phyloP scores from a whole-genome alignment of 2,329 filamentous ascomycete species.

The Stemphylium beticola region DNA sequence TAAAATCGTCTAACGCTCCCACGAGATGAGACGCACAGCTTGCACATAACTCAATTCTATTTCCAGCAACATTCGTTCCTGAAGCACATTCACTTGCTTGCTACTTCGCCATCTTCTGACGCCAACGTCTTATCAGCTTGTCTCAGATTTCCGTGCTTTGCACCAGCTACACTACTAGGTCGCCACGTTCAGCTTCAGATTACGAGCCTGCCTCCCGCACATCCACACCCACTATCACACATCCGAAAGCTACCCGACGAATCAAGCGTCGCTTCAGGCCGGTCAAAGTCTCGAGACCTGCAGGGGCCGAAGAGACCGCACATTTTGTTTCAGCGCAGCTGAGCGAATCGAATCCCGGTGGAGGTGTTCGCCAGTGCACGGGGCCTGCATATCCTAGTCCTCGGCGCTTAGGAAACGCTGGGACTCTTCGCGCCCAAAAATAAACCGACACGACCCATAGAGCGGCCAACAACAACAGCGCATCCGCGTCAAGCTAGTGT shows the following conservation, averaged over 20 bases:
- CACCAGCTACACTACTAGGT: conserved; percentile 27
- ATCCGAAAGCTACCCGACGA: conserved; percentile 28
- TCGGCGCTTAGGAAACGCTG: conserved; percentile 42
- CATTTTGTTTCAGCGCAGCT: conserved; percentile 38
- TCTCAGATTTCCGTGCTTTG: conserved; percentile 31
- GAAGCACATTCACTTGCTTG: conserved; percentile 17
- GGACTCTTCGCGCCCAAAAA: conserved; percentile 36
- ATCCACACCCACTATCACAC: conserved; percentile 34
- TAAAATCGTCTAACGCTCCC: conserved; percentile 40
- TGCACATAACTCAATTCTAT: conserved; percentile 31
- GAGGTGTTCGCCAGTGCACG: conserved; percentile 27
- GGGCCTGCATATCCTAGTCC: conserved; percentile 21
- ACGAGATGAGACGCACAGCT: conserved; percentile 33
- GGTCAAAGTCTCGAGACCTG: conserved; percentile 33
- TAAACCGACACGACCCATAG: conserved; percentile 32
- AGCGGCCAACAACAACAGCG: conserved; percentile 43
- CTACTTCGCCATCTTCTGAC: conserved; percentile 22
- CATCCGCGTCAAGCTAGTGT: conserved; percentile 35
- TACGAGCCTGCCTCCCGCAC: conserved; percentile 33
- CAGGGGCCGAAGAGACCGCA: conserved; percentile 48
- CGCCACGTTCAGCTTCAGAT: conserved; percentile 33
- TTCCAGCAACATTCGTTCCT: conserved; percentile 25
- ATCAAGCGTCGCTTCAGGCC: conserved; percentile 29
- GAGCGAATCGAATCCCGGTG: conserved; percentile 27
- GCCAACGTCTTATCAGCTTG: conserved; percentile 36